phyloP scores from a whole-genome alignment of 2,329 filamentous ascomycete genomes.

The Metarhizium anisopliae region DNA sequence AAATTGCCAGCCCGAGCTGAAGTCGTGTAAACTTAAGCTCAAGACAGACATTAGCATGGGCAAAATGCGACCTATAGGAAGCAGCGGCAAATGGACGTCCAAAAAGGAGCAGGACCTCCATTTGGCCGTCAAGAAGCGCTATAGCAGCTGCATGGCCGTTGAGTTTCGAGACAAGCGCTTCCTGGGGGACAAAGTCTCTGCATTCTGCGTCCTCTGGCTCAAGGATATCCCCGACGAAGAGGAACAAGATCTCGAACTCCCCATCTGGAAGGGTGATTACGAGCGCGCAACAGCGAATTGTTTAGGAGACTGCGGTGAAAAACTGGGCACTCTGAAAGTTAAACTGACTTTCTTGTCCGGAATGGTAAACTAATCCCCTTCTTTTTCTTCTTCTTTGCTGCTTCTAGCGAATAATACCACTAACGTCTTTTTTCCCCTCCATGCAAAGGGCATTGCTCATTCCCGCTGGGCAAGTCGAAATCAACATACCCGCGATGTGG shows the following conservation, averaged over 20 bases:
- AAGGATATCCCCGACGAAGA: conserved; percentile 62
- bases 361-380: conserved; percentile 16
- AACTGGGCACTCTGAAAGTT: conserved; percentile 35
- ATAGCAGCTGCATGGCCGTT: conserved; percentile 45
- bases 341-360: conserved; percentile 26
- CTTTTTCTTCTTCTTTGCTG: not conserved
- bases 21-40: conserved; percentile 47
- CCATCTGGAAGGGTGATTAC: conserved; percentile 55
- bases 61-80: conserved; percentile 44
- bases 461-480: conserved; percentile 25
- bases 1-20: conserved; percentile 36
- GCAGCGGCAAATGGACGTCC: conserved; percentile 41
- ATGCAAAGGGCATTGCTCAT: conserved; percentile 24
- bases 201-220: conserved; percentile 59
- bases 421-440: not conserved
- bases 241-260: conserved; percentile 45
- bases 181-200: conserved; percentile 46
- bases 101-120: conserved; percentile 34
- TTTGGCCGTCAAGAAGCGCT: conserved; percentile 52
- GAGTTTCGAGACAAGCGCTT: conserved; percentile 34
- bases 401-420: not conserved
- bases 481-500: conserved; percentile 24
- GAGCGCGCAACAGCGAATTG: conserved; percentile 37
- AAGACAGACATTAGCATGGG: conserved; percentile 46
- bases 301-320: conserved; percentile 35